Evolutionary conservation across 2,329 filamentous ascomycete genomes (phyloP).

Genomic region (Colletotrichum sp.): DNA sequence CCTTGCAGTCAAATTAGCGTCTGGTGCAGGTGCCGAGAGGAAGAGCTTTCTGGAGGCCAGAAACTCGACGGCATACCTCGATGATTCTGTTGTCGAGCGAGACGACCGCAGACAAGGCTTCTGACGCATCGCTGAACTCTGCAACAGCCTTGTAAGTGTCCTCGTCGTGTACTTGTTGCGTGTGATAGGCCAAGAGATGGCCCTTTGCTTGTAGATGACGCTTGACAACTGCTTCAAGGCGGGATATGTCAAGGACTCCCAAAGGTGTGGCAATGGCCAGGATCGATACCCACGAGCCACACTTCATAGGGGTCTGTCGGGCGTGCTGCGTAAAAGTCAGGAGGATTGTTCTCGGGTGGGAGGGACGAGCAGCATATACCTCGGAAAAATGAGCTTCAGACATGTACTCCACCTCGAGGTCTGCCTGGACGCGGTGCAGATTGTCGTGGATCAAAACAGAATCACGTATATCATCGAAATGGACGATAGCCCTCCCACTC

Average conservation of each 20-base stretch:
- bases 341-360: not conserved
- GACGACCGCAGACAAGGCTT: not conserved
- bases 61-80: not conserved
- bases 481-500: conserved; percentile 54
- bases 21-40: not conserved
- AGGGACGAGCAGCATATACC: conserved; percentile 28
- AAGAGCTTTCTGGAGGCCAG: not conserved
- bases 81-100: conserved; percentile 5
- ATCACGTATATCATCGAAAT: conserved; percentile 67
- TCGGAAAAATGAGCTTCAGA: conserved; percentile 49
- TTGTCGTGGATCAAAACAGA: conserved; percentile 56
- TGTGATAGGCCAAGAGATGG: not conserved
- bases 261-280: not conserved
- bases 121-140: not conserved
- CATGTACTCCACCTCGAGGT: conserved; percentile 54
- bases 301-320: not conserved
- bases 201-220: conserved; percentile 10
- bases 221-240: not conserved
- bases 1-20: not conserved
- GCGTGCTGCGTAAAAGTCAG: conserved; percentile 7
- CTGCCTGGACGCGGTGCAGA: conserved; percentile 44
- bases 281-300: not conserved
- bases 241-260: not conserved
- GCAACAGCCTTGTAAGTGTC: conserved; percentile 1
- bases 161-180: not conserved